Percentiles rank a stretch among this genome's conserved stretches.
Conservation (phyloP, 1,284 basidiomycete genomes). For the Flammula alnicola region DNA sequence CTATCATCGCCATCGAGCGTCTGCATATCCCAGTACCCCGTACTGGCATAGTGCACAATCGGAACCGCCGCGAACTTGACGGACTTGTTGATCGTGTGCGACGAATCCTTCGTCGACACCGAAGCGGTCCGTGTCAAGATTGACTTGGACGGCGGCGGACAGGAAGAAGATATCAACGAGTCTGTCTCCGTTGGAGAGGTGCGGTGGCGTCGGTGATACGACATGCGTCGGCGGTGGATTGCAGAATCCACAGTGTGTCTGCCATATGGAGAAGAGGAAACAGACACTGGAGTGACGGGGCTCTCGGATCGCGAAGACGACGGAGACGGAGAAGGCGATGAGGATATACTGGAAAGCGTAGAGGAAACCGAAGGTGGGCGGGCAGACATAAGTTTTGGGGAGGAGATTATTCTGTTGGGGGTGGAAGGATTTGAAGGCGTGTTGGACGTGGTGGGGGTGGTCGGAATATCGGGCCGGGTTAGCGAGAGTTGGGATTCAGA, state of each 20-base stretch:
- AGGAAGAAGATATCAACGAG: constrained; percentile 32
- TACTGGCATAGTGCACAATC: constrained; percentile 47
- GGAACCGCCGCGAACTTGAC: constrained; percentile 56
- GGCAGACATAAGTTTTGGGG: constrained; percentile 20
- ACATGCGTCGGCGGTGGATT: constrained; percentile 21
- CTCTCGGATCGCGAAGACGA: constrained; percentile 34
- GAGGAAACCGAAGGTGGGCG: constrained; percentile 31
- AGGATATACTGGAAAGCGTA: constrained; percentile 24
- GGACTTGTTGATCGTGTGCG: constrained; percentile 42
- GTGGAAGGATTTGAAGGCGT: constrained; percentile 11
- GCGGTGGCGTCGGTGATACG: constrained; percentile 20
- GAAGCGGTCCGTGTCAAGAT: constrained; percentile 48
- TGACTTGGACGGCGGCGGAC: constrained; percentile 42
- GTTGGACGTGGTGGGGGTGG: too few relatives aligned
- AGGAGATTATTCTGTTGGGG: constrained; percentile 23
- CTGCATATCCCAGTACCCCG: constrained; percentile 33
- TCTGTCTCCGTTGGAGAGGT: constrained; percentile 14
- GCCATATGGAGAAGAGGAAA: constrained; percentile 23
- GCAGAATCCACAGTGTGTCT: too few relatives aligned
- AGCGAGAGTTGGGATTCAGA: constrained; percentile 32
- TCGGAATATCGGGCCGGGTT: constrained; percentile 23
- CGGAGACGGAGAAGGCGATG: constrained; percentile 29
- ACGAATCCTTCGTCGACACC: constrained; percentile 42
- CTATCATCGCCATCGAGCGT: constrained; percentile 25
- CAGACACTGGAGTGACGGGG: constrained; percentile 30